These are phyloP conservation scores for Lignosus rhinocerotis DNA, from an alignment of 1,284 basidiomycete genomes.

Conservation along the genomic window DNA sequence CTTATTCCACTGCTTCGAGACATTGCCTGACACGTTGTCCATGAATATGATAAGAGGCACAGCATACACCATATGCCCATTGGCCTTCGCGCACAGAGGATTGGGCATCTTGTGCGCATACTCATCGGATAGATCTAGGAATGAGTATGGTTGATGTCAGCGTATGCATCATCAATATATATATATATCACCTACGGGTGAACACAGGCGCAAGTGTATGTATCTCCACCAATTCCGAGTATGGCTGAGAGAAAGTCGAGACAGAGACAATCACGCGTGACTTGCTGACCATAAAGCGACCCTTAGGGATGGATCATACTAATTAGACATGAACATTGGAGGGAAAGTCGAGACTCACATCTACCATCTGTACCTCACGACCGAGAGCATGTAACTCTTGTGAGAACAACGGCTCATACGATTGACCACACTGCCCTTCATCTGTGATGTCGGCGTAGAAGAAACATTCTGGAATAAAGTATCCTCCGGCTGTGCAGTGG, in stretches of 20 bases:
- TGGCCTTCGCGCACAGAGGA: conserved; percentile 1
- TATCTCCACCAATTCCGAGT: not conserved
- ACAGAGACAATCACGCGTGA: not conserved
- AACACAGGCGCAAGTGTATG: not conserved
- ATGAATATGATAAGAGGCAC: conserved; percentile 13
- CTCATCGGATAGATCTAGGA: not conserved
- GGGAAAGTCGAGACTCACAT: not conserved
- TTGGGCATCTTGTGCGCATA: conserved; percentile 1
- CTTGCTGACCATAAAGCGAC: not conserved
- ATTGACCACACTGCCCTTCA: no score
- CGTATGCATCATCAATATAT: not conserved
- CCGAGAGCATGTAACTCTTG: no score
- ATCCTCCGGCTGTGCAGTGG: not conserved
- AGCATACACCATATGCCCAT: conserved; percentile 5
- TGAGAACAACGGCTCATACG: no score
- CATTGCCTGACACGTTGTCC: conserved; percentile 18
- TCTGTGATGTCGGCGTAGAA: not conserved
- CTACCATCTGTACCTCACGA: not conserved
- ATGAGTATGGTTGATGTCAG: no score
- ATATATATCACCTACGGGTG: not conserved
- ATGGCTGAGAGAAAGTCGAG: not conserved
- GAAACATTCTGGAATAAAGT: conserved; percentile 7
- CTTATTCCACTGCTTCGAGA: conserved; percentile 14
- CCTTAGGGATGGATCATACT: no score
- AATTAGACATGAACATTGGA: no score